These are phyloP conservation scores for Pleurotus giganteus DNA, from an alignment of 768 basidiomycete genomes.

Conservation along the genomic window DNA sequence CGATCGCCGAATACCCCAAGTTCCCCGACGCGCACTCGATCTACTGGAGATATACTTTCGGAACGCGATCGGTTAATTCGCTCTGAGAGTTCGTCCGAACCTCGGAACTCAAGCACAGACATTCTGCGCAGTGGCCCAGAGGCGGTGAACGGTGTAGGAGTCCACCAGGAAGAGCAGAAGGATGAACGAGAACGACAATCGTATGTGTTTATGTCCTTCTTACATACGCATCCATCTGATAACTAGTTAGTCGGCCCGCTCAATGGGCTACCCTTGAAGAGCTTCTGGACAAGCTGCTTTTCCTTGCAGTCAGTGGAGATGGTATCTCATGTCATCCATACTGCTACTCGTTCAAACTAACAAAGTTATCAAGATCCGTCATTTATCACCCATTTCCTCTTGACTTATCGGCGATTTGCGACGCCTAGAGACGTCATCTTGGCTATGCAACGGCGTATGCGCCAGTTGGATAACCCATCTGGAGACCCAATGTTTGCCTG, in stretches of 20 bases:
- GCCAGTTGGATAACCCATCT: slow-evolving; percentile 66
- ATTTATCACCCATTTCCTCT: slow-evolving; percentile 76
- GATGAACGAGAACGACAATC: slow-evolving; percentile 46
- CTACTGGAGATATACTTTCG: slow-evolving; percentile 49
- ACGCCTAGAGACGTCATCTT: slow-evolving; percentile 77
- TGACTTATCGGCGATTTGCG: slow-evolving; percentile 82
- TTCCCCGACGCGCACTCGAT: slow-evolving; percentile 53
- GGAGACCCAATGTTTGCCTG: slow-evolving; percentile 85
- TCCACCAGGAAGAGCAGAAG: slow-evolving; percentile 25
- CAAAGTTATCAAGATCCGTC: slow-evolving; percentile 53
- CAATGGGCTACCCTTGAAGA: slow-evolving; percentile 79
- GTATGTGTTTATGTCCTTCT: slow-evolving; percentile 33
- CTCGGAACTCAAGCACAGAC: slow-evolving; percentile 9
- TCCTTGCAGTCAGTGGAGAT: slow-evolving; percentile 81
- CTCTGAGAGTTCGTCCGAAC: slow-evolving; percentile 10
- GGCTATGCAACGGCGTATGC: slow-evolving; percentile 86
- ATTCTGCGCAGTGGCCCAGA: slow-evolving; percentile 10
- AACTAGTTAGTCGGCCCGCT: slow-evolving; percentile 42
- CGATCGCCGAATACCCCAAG: slow-evolving; percentile 35
- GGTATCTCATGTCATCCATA: slow-evolving; percentile 40
- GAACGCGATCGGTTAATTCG: slow-evolving; percentile 36
- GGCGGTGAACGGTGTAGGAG: slow-evolving; percentile 19
- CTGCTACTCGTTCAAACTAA: slow-evolving; percentile 6
- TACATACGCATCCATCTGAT: slow-evolving; percentile 9
- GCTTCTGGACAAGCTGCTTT: slow-evolving; percentile 77